Evolutionary conservation across 805 yeast genomes (phyloP), one percentile per base, ranked within the genome.

Genomic region (Schizosaccharomyces japonicus): DNA sequence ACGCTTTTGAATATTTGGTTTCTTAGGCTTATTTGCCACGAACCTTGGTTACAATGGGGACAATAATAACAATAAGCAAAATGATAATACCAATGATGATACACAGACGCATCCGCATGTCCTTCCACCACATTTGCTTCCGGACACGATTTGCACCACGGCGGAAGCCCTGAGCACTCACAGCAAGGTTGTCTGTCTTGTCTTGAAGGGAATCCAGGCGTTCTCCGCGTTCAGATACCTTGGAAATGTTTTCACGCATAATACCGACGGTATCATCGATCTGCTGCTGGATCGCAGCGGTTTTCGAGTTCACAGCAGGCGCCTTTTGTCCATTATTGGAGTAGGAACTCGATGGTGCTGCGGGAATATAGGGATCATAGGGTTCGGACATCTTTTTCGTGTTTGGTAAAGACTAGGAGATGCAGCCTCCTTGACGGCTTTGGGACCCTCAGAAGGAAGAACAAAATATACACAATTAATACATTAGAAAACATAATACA

Each of bases 121-220:
- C 94, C 64, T 90, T 87, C 80, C 93, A 81, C 96, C 96, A 87
- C 95, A 87, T 87, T 60, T 85, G 93, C 64, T 85, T 87, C 66
- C 98, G 80, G 45, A 87, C 95, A 57, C 93, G 77, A 66, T 87
- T 87, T 50, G 98, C 96, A 36, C 95, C 93, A 61, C 94, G 74
- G 61, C 92, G 82, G 68, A 90, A 87, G 32, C 94, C 90, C 56
- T 82, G 87, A 7, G 98, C 96, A 44, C 82, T 74, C 44, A 78
- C 82, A 40, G 94, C 94, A 56, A 87, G 71, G 61, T 80, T 83
- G 58, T 84, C 94, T 25, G 47, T 90, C 60, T 84, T 81, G 60
- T 81, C 90, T 58, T 85, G 94, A 55, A 87, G 77, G 44, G 84
- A 76, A 55, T 87, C 94, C 53, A 87, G 70, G 55, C 93, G 76